phyloP scores from a whole-genome alignment of 805 yeast species.

The Monosporozyma servazzii region DNA sequence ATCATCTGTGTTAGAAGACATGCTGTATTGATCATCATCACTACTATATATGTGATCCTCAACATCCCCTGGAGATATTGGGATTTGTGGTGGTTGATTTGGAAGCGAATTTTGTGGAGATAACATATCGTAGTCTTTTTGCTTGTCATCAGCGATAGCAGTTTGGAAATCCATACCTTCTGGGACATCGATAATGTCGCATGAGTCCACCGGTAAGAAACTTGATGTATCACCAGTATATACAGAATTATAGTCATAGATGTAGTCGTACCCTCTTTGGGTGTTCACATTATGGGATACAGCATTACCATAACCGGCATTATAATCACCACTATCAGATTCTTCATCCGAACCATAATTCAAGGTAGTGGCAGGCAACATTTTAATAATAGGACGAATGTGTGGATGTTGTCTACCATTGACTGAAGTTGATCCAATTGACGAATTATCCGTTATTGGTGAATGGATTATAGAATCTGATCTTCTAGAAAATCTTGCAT shows the following conservation, averaged over 20 bases:
- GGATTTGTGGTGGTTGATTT: slow-evolving; percentile 1
- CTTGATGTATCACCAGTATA: slow-evolving; percentile 43
- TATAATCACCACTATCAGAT: slow-evolving; percentile 30
- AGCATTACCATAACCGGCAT: slow-evolving; percentile 36
- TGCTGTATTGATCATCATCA: slow-evolving; percentile 9
- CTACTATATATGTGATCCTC: slow-evolving; percentile 1
- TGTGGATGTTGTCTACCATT: slow-evolving; percentile 5
- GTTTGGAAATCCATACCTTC: slow-evolving; percentile 27
- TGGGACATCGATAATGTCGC: slow-evolving; percentile 31
- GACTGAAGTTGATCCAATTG: slow-evolving; percentile 14
- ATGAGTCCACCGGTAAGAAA: slow-evolving; percentile 28
- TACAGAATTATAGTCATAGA: slow-evolving; percentile 73
- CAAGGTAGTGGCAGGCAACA: slow-evolving; percentile 77
- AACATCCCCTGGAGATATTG: not conserved
- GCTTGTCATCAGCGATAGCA: slow-evolving; percentile 23
- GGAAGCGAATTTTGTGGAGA: not conserved
- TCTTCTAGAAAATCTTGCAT: slow-evolving; percentile 26
- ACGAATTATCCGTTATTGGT: slow-evolving; percentile 21
- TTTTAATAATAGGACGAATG: slow-evolving; percentile 53
- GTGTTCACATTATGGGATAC: slow-evolving; percentile 67
- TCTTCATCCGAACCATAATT: slow-evolving; percentile 67
- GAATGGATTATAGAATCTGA: slow-evolving; percentile 19
- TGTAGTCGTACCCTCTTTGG: slow-evolving; percentile 65
- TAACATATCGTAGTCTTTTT: slow-evolving; percentile 1
- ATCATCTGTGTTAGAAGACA: slow-evolving; percentile 13